phyloP scores from a whole-genome alignment of 2,329 filamentous ascomycete genomes.

The Exophiala bonariae region DNA sequence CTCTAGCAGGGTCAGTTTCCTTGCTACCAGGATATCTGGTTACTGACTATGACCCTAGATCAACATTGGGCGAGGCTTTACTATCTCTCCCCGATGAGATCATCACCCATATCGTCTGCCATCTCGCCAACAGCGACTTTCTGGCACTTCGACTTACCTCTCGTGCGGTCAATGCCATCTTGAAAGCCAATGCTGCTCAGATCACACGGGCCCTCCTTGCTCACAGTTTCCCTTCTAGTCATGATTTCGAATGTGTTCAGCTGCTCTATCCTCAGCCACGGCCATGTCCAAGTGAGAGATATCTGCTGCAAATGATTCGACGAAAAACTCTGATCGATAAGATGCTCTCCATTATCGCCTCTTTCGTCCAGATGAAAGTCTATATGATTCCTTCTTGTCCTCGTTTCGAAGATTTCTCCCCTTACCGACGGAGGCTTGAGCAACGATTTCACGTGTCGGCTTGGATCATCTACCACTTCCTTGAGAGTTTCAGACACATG shows the following conservation, averaged over 20 bases:
- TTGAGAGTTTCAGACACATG: slow-evolving; percentile 22
- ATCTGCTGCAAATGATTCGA: slow-evolving; percentile 21
- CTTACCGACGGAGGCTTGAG: slow-evolving; percentile 18
- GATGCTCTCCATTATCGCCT: slow-evolving; percentile 18
- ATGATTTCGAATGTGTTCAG: slow-evolving; percentile 17
- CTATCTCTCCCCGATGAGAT: slow-evolving; percentile 22
- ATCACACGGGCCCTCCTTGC: slow-evolving; percentile 14
- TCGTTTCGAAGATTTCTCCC: slow-evolving; percentile 18
- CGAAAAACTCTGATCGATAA: slow-evolving; percentile 17
- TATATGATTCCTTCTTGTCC: slow-evolving; percentile 22
- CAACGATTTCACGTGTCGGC: slow-evolving; percentile 19
- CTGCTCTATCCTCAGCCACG: slow-evolving; percentile 18
- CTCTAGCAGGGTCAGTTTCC: slow-evolving; percentile 13
- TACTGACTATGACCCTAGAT: not conserved
- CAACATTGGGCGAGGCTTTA: slow-evolving; percentile 14
- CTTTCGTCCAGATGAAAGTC: slow-evolving; percentile 23
- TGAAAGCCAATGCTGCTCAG: slow-evolving; percentile 10
- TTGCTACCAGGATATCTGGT: not conserved
- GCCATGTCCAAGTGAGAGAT: slow-evolving; percentile 16
- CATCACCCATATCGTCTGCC: slow-evolving; percentile 17
- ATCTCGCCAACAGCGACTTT: slow-evolving; percentile 15
- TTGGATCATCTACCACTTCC: slow-evolving; percentile 24
- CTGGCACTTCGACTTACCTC: slow-evolving; percentile 17
- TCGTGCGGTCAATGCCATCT: slow-evolving; percentile 9
- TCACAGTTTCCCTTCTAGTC: slow-evolving; percentile 6